Base-by-base conservation (phyloP, 805 yeast genomes). In the Lipomyces orientalis region DNA sequence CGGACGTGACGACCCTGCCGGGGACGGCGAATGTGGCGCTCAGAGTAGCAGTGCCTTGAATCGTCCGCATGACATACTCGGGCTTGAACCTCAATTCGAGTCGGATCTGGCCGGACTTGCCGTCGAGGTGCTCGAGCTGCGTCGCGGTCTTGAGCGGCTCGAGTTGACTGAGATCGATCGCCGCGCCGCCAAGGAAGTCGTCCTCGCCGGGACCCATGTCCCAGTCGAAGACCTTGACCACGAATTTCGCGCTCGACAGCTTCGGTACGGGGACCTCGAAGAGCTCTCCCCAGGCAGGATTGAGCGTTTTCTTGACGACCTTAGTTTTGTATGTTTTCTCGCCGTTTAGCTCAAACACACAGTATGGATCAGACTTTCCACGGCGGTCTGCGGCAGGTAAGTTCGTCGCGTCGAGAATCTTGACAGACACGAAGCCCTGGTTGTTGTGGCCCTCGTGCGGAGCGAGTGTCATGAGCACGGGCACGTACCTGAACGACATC, bases 291-390 rank as follows among this genome's bases (percentile, higher is more conserved):
- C 94, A 95, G 1, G 81, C 85, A n/a, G 99, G 99, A 67, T 90
- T 85, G 73, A 95, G 83, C 0, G 97, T 92, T 83, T 89, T 93
- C 84, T 93, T 95, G 68, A 86, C 82, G 35, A 88, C 88, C 79
- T 91, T 89, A 49, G 97, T 86, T 81, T 91, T 92, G 82, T 81
- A 87, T 67, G 90, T 82, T 43, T 80, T 77, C 63, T 83, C 83
- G 54, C 88, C 88, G 79, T 93, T 88, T 74, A 91, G 76, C 75
- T 83, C 87, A 70, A 92, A 84, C 74, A 87, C 85, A 67, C 87
- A 83, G 77, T 88, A 94, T 64, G 99, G 99, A 79, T 95, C 99
- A 2, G 97, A 91, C 77, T 90, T 90, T 61, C 98, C 98, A 5
- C 68, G 43, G 37, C 90, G 82, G 79, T 95, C 99, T n/a, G 93